These are phyloP conservation scores for Solanum sparsipilum DNA, from an alignment of 257 asterid genomes.

Conservation along the genomic window DNA sequence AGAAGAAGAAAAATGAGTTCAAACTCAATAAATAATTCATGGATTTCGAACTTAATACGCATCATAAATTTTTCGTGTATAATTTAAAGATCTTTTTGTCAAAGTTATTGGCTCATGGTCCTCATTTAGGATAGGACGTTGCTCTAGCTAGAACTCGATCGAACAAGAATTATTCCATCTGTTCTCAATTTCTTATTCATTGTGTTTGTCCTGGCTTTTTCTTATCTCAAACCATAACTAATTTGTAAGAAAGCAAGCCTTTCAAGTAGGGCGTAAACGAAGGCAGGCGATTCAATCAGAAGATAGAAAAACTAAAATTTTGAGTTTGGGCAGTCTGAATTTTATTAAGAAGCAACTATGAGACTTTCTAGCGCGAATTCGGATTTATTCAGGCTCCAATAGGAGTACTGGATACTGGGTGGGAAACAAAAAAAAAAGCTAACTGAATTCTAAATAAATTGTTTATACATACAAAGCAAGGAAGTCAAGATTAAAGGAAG, in stretches of 20 bases:
- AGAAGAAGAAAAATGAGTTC: no score
- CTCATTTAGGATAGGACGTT: neutral
- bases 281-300: neutral
- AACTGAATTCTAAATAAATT: no score
- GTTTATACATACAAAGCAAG: neutral
- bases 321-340: neutral
- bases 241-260: neutral
- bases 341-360: neutral
- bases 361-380: no score
- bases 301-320: no score
- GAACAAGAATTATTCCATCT: no score
- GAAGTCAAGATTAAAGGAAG: neutral
- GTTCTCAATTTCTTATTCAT: no score
- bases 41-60: neutral
- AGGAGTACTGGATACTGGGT: no score
- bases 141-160: neutral
- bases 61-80: no score
- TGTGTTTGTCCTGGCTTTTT: no score
- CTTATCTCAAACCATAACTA: no score
- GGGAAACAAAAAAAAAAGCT: no score
- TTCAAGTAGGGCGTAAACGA: neutral
- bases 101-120: neutral
- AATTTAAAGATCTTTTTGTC: neutral
- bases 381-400: no score
- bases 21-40: neutral